Conservation (phyloP, 2,329 filamentous ascomycete genomes). For the Akanthomyces dipterigenus region DNA sequence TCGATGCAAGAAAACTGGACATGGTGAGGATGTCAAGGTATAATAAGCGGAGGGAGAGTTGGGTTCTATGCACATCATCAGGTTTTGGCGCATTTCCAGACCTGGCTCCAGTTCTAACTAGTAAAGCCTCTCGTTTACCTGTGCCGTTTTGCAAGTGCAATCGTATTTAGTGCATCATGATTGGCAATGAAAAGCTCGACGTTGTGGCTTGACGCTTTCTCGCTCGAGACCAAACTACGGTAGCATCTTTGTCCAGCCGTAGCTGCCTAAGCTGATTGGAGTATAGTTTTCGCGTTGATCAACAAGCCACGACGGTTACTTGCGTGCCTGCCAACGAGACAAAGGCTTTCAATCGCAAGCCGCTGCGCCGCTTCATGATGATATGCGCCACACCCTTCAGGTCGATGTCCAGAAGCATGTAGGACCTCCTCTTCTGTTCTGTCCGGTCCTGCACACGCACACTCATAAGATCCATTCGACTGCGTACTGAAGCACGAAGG, state of each 20-base stretch:
- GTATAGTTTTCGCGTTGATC: neutral
- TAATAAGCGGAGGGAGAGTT: neutral
- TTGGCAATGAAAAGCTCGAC: neutral
- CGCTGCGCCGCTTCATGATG: neutral
- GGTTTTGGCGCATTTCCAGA: neutral
- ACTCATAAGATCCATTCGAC: neutral
- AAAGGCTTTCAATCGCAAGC: neutral
- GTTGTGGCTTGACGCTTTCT: neutral
- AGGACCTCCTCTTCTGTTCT: neutral
- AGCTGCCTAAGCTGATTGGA: neutral
- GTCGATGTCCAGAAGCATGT: neutral
- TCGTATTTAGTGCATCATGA: neutral
- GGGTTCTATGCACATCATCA: neutral
- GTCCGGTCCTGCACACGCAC: neutral
- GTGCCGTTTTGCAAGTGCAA: neutral
- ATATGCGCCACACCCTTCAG: neutral
- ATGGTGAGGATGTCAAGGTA: neutral
- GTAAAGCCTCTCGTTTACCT: neutral
- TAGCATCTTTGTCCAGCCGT: neutral
- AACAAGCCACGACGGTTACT: neutral
- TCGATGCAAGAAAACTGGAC: neutral
- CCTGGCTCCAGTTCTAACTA: neutral
- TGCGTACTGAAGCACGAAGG: neutral
- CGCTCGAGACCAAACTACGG: neutral
- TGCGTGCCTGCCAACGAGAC: conserved; percentile 1